phyloP scores from a whole-genome alignment of 164 flowering plant genomes.

The Annona cherimola region DNA sequence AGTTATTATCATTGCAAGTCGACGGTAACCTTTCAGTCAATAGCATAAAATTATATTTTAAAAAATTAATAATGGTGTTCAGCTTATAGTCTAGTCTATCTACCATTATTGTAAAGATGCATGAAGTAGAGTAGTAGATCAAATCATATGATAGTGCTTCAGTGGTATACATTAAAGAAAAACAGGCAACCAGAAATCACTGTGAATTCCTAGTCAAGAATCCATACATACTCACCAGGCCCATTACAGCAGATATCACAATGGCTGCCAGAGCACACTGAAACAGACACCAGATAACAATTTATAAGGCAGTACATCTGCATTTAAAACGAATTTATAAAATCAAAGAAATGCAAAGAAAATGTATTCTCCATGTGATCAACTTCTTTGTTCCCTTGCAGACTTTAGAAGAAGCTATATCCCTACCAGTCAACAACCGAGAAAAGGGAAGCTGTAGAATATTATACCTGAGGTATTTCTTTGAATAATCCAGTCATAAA shows the following conservation, averaged over 20 bases:
- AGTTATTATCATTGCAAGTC: background rate
- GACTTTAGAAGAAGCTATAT: too few relatives aligned
- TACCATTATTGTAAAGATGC: background rate
- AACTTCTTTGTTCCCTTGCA: too few relatives aligned
- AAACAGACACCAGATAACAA: conserved; percentile 1
- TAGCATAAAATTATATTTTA: too few relatives aligned
- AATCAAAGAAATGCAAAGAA: too few relatives aligned
- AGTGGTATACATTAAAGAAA: background rate
- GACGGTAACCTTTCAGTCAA: background rate
- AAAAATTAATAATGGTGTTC: background rate
- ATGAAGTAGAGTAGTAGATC: too few relatives aligned
- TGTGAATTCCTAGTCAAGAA: background rate
- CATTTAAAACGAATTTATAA: too few relatives aligned
- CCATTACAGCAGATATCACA: conserved; percentile 90
- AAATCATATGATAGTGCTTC: background rate
- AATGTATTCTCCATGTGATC: too few relatives aligned
- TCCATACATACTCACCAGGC: conserved; percentile 56
- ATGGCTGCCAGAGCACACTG: conserved; percentile 99
- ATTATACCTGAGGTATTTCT: conserved; percentile 82
- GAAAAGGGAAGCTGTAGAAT: background rate
- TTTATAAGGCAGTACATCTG: too few relatives aligned
- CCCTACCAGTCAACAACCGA: background rate
- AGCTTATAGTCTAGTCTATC: background rate
- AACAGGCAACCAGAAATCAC: background rate
- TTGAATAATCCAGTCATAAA: conserved; percentile 85